phyloP scores from a whole-genome alignment of 176 grass and related monocot species.

The Elymus sibiricus region DNA sequence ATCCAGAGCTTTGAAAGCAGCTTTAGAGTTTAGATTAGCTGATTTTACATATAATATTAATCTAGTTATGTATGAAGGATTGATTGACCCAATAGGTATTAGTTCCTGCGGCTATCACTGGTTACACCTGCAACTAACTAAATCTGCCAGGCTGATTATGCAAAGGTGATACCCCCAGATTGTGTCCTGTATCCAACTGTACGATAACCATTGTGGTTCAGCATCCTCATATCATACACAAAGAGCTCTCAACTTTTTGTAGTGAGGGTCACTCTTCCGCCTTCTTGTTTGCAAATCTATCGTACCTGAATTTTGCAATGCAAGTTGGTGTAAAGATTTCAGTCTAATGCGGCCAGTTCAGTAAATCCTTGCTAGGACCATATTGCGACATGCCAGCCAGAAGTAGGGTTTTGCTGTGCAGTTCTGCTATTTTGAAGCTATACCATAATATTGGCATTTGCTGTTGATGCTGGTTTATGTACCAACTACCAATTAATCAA shows the following conservation, averaged over 20 bases:
- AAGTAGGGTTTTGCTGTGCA: constrained; percentile 2
- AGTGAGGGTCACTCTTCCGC: constrained; percentile 52
- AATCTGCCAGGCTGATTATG: not conserved
- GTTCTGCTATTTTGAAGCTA: not conserved
- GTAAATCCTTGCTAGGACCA: not conserved
- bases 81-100: not conserved
- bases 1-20: not conserved
- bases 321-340: not conserved
- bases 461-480: not conserved
- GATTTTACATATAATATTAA: not conserved
- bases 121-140: not conserved
- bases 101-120: not conserved
- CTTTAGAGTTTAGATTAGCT: not conserved
- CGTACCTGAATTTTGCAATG: constrained; percentile 45
- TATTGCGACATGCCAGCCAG: not conserved
- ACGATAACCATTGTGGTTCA: constrained; percentile 83
- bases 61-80: not conserved
- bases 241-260: constrained; percentile 70
- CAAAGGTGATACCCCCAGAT: constrained; percentile 50
- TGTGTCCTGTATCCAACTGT: constrained; percentile 80
- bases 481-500: not conserved
- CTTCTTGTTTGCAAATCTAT: constrained; percentile 55
- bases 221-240: constrained; percentile 80
- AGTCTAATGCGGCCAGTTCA: not conserved
- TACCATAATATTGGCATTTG: not conserved